Percentiles rank a stretch among this genome's conserved stretches.
phyloP scores from a whole-genome alignment of 345 rosid species.

The Lepidium sativum region DNA sequence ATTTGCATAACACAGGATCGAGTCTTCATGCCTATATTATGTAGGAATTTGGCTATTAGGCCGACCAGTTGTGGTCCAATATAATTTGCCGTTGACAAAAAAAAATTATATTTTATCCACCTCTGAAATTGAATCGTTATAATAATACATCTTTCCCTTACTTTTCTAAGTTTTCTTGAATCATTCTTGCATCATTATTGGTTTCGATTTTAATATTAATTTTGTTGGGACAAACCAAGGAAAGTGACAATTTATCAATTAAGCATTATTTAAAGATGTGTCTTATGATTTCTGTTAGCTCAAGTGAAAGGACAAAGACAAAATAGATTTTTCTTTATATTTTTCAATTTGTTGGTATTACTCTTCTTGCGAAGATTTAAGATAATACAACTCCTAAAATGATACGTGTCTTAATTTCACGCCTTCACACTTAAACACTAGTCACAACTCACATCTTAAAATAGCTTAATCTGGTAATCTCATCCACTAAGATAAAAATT shows the following conservation, averaged over 20 bases:
- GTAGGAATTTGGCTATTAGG: too few species aligned
- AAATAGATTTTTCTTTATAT: neutral
- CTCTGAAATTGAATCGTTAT: too few species aligned
- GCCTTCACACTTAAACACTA: neutral
- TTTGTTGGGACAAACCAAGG: neutral
- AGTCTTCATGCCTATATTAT: too few species aligned
- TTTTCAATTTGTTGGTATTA: neutral
- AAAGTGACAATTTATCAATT: neutral
- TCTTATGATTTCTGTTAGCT: constrained; percentile 8
- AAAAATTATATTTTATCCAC: too few species aligned
- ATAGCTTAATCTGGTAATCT: too few species aligned
- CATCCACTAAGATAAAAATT: too few species aligned
- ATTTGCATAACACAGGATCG: too few species aligned
- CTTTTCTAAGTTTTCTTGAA: too few species aligned
- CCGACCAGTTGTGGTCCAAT: too few species aligned
- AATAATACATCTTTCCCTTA: too few species aligned
- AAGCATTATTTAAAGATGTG: neutral
- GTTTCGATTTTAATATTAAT: neutral
- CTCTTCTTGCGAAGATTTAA: neutral
- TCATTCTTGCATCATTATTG: constrained; percentile 4
- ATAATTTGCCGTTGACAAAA: too few species aligned
- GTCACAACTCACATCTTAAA: neutral
- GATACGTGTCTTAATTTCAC: neutral
- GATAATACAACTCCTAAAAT: neutral
- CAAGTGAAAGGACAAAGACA: neutral